Conservation (phyloP, 2,329 filamentous ascomycete genomes). For the Purpureocillium lavendulum region DNA sequence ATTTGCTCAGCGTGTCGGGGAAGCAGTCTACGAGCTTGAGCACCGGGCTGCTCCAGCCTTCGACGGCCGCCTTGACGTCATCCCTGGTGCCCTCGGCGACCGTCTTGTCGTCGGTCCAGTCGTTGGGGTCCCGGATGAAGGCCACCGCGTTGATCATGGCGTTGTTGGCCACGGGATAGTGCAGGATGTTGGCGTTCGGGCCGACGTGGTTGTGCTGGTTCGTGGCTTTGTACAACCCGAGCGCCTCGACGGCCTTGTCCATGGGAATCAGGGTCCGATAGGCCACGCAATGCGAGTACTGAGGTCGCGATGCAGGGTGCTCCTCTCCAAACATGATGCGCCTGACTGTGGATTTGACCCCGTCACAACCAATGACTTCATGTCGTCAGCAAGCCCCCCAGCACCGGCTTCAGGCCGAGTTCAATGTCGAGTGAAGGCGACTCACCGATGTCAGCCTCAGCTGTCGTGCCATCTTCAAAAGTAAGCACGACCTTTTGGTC, state of each 20-base stretch:
- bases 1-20: conserved; percentile 20
- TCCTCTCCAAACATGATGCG: conserved; percentile 36
- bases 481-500: conserved; percentile 17
- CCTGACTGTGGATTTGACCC: conserved; percentile 50
- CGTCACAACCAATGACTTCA: conserved; percentile 54
- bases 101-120: not conserved
- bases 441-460: conserved; percentile 15
- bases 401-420: no score
- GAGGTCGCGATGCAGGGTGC: conserved; percentile 25
- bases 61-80: not conserved
- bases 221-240: conserved; percentile 29
- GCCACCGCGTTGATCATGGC: not conserved
- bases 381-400: no score
- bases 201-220: conserved; percentile 9
- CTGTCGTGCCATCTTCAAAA: conserved; percentile 31
- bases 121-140: not conserved
- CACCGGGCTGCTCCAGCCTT: not conserved
- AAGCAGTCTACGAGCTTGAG: not conserved
- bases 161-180: conserved; percentile 1
- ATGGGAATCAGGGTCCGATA: conserved; percentile 42
- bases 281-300: conserved; percentile 48
- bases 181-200: not conserved
- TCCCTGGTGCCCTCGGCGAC: not conserved
- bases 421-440: not conserved
- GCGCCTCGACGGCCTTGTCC: conserved; percentile 37